Base-by-base conservation (phyloP, 139 green algal species). In the Chlamydomonas incerta region DNA sequence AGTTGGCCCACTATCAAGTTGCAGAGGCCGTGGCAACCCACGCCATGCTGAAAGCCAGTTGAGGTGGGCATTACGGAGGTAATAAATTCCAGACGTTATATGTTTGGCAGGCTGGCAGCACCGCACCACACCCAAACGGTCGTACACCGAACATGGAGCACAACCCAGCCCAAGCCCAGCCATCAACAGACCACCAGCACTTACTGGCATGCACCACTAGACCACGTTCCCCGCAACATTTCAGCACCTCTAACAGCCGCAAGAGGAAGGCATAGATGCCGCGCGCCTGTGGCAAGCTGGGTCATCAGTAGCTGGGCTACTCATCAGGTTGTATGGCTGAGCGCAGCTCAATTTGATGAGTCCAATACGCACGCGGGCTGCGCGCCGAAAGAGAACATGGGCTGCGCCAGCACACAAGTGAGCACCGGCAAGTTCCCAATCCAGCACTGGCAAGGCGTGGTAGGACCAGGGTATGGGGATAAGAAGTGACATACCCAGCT, bases 31-130 rank as follows among this genome's bases (percentile, higher is more conserved):
- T 72, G 67, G 67, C 33, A 72, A 72, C 67, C 67, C 67, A 72
- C 67, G 67, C 67, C 67, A 72, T 72, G 31, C 67, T 6, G 33
- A 72, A 72, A 50, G 67, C 67, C 67, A 72, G 67, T 72, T 31
- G 67, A 72, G 67, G 67, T 72, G 67, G 67, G 67, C 46, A 72
- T 72, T 72, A 72, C 67, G 67, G 23, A 72, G 67, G 41, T 72
- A 72, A 72, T 50, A 47, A 26, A 63, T 63, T 63, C 57, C 57
- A 63, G 57, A 63, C 57, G 57, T 63, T 63, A 9, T 24, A 63
- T 63, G 57, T 63, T 63, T 63, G 57, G 57, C 57, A 63, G 57
- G 57, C 57, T 26, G 57, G 57, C 57, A 63, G 57, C 57, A 63
- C 57, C 57, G 23, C 57, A 63, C 57, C 57, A 63, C 57, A 63